Evolutionary conservation across 2,329 filamentous ascomycete species (phyloP).

Genomic region (Aspergillus tubingensis): DNA sequence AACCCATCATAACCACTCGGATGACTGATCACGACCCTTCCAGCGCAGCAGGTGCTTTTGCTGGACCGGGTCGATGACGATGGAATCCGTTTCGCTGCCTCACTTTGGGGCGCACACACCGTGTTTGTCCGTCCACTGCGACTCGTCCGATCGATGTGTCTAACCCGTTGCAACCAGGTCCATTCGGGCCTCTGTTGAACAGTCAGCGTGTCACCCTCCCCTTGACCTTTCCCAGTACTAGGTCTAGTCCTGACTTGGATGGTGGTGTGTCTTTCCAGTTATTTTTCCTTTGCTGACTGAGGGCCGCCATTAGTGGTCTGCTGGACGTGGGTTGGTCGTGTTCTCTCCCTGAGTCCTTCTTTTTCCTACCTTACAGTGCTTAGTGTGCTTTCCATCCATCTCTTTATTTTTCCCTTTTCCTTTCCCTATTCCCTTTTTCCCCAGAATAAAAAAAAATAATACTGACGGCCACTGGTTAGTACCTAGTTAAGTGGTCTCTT

Average conservation of each 20-base stretch:
- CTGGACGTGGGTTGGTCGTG: not conserved
- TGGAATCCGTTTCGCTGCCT: slow-evolving; percentile 43
- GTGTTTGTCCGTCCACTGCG: slow-evolving; percentile 12
- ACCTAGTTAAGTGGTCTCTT: not conserved
- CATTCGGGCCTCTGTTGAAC: slow-evolving; percentile 9
- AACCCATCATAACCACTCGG: slow-evolving; percentile 7
- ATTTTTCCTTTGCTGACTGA: no score
- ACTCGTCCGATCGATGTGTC: slow-evolving; percentile 10
- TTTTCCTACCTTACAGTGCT: not conserved
- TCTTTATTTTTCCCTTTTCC: not conserved
- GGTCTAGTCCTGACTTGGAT: not conserved
- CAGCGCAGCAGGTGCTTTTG: slow-evolving; percentile 12
- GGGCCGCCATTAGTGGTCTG: not conserved
- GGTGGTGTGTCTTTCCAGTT: not conserved
- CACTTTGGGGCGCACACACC: slow-evolving; percentile 30
- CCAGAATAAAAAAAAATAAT: not conserved
- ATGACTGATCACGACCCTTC: slow-evolving; percentile 18
- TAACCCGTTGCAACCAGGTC: slow-evolving; percentile 6
- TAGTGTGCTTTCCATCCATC: not conserved
- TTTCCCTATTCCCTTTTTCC: not conserved
- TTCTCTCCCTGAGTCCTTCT: not conserved
- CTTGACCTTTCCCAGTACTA: not conserved
- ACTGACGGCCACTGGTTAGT: not conserved
- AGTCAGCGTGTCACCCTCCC: slow-evolving; percentile 16
- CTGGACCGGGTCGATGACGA: slow-evolving; percentile 27